Conservation (phyloP, 2,329 filamentous ascomycete species). For the Aspergillus floridensis region DNA sequence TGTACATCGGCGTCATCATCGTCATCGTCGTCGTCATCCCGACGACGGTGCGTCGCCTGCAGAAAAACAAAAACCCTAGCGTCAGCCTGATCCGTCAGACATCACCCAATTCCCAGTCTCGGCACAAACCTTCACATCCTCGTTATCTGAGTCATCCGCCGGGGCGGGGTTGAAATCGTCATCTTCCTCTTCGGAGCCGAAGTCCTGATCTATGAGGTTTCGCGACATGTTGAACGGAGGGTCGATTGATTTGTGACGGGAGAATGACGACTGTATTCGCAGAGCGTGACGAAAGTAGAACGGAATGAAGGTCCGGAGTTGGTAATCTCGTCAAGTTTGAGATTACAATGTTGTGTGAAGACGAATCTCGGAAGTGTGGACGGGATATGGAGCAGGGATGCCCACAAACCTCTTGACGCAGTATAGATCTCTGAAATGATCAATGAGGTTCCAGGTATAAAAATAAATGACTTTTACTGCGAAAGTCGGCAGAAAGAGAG, state of each 20-base stretch:
- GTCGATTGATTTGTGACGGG: background rate
- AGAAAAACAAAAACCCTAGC: constrained; percentile 8
- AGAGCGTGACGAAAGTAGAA: background rate
- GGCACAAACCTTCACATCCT: constrained; percentile 47
- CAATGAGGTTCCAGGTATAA: background rate
- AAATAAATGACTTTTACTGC: background rate
- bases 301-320: background rate
- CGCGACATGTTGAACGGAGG: constrained; percentile 33
- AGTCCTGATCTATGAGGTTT: constrained; percentile 51
- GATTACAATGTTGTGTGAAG: background rate
- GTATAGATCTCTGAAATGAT: background rate
- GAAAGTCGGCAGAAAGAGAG: background rate
- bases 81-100: constrained; percentile 20
- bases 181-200: constrained; percentile 67
- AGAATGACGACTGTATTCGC: background rate
- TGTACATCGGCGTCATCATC: constrained; percentile 50
- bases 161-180: constrained; percentile 85
- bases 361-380: background rate
- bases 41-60: constrained; percentile 24
- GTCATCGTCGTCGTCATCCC: constrained; percentile 37
- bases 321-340: too few relatives aligned
- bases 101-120: constrained; percentile 6
- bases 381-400: too few relatives aligned
- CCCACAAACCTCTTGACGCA: too few relatives aligned
- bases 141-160: constrained; percentile 70